Conservation (phyloP, 345 rosid genomes). For the Raphanus sativus region DNA sequence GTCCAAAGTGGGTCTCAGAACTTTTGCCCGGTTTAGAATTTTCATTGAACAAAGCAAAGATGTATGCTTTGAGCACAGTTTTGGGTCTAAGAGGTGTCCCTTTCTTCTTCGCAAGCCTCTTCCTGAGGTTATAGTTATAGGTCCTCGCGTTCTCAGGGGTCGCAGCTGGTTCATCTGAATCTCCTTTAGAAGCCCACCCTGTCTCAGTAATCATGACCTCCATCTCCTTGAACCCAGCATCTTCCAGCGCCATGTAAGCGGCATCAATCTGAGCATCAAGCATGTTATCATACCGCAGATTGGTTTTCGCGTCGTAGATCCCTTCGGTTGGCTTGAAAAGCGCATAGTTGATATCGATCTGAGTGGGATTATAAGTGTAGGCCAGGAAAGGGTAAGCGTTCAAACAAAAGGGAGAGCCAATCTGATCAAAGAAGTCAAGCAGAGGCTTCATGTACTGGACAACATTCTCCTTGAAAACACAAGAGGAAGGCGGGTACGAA, state of each 20-base stretch:
- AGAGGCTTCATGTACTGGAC: conserved; percentile 86
- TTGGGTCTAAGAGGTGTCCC: conserved; percentile 94
- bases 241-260: conserved; percentile 78
- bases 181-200: conserved; percentile 96
- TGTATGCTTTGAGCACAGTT: conserved; percentile 66
- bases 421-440: conserved; percentile 68
- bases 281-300: conserved; percentile 89
- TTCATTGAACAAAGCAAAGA: conserved; percentile 93
- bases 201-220: conserved; percentile 92
- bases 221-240: conserved; percentile 81
- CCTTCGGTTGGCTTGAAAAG: conserved; percentile 78
- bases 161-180: conserved; percentile 82
- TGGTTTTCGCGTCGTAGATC: conserved; percentile 61
- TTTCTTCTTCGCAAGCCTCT: conserved; percentile 90
- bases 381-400: conserved; percentile 95
- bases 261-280: conserved; percentile 99
- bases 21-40: conserved; percentile 73
- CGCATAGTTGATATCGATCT: conserved; percentile 92
- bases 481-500: conserved; percentile 93
- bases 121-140: conserved; percentile 83
- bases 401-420: conserved; percentile 92
- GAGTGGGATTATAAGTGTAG: conserved; percentile 61
- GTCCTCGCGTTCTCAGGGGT: conserved; percentile 78
- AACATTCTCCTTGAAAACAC: conserved; percentile 62
- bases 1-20: conserved; percentile 90